Evolutionary conservation across 148 eudicot genomes (phyloP).

Genomic region (Rhododendron ferrugineum): DNA sequence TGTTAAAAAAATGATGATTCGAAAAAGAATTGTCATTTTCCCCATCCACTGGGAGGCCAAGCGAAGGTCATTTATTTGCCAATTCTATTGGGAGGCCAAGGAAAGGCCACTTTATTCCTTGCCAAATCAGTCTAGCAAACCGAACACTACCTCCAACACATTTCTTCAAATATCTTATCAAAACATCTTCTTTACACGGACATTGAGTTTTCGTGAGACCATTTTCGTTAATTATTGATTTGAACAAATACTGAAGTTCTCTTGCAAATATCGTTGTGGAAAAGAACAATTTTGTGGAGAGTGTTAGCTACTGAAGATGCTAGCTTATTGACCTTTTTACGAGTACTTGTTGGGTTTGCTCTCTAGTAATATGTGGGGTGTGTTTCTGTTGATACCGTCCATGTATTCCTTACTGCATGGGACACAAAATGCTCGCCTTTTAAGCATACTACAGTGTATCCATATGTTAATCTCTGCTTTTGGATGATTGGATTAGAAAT

Average conservation of each 20-base stretch:
- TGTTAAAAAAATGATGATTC: neutral
- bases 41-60: too few species aligned
- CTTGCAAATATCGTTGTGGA: neutral
- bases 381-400: neutral
- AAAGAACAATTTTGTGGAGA: neutral
- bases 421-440: neutral
- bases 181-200: too few species aligned
- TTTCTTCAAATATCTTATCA: too few species aligned
- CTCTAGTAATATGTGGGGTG: neutral
- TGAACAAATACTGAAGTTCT: too few species aligned
- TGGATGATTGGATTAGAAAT: neutral
- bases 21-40: too few species aligned
- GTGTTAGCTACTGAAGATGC: neutral
- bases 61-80: neutral
- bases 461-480: neutral
- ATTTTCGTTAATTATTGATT: too few species aligned
- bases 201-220: neutral
- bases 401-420: neutral
- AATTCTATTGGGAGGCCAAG: neutral
- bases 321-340: neutral
- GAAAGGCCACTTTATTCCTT: too few species aligned
- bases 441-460: too few species aligned
- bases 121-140: too few species aligned
- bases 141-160: too few species aligned
- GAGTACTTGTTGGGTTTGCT: neutral